These are phyloP conservation scores for Artomyces pyxidatus DNA, from an alignment of 768 basidiomycete species.

Conservation along the genomic window DNA sequence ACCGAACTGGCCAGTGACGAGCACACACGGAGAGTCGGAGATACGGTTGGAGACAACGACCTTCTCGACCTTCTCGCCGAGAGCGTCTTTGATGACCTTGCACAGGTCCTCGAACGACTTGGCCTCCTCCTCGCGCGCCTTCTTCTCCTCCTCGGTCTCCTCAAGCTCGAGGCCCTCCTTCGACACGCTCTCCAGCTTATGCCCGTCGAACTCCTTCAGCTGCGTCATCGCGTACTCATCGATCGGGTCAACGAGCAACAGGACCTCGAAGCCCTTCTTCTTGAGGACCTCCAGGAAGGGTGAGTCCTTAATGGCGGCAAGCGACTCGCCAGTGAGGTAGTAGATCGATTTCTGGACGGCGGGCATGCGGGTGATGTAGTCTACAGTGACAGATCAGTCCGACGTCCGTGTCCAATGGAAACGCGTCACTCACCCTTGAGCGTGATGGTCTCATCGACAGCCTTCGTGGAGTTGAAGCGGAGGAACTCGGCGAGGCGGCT, in stretches of 20 bases:
- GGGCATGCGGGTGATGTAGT: conserved; percentile 99
- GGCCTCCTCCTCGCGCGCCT: conserved; percentile 75
- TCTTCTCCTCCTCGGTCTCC: conserved; percentile 98
- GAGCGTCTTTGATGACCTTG: conserved; percentile 93
- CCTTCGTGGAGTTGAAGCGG: conserved; percentile 96
- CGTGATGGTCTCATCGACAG: conserved; percentile 81
- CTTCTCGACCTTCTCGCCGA: conserved; percentile 99
- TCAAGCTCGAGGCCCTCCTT: conserved; percentile 99
- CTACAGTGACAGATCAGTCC: conserved; percentile 28
- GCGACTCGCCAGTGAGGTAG: conserved; percentile 98
- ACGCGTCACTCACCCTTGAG: conserved; percentile 66
- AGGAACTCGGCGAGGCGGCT: conserved; percentile 99
- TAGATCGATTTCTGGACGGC: conserved; percentile 98
- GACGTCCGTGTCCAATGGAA: neutral
- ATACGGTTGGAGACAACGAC: conserved; percentile 98
- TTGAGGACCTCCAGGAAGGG: conserved; percentile 99
- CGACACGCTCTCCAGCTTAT: conserved; percentile 95
- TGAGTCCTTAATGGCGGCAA: conserved; percentile 83
- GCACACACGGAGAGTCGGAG: conserved; percentile 91
- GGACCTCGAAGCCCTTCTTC: conserved; percentile 98
- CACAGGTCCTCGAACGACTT: conserved; percentile 82
- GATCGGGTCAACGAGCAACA: conserved; percentile 96
- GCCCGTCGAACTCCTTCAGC: conserved; percentile 97
- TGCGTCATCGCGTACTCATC: conserved; percentile 98
- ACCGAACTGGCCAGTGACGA: conserved; percentile 98